Evolutionary conservation across 2,329 filamentous ascomycete species (phyloP), one percentile per base, ranked within the genome.

Genomic region (Cladophialophora yegresii): DNA sequence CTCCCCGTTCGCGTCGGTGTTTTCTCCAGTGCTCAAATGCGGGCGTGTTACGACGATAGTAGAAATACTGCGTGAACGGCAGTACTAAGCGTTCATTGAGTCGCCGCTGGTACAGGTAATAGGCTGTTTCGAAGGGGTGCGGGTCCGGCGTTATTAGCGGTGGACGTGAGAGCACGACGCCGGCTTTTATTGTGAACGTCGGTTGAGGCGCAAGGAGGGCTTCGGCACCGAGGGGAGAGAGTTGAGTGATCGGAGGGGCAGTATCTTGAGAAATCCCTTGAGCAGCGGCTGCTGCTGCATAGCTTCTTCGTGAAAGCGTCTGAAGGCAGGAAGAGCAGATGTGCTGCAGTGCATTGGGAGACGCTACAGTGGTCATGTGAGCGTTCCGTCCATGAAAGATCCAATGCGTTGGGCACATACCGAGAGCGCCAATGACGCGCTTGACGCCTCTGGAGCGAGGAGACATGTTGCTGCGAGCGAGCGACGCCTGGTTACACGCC

Each of bases 81-180:
- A 95, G 84, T 22, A 89, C 87, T 58, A 96, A 84, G 50, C 95
- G 90, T 82, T 99, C 95, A 78, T 98, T 96, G 66, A 99, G 84
- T 13, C 95, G 92, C 73, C 93, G 93, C 81, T 99, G 95, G 81
- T 99, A 99, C 76, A 99, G 92, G 83, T 89, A 96, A 80, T 89
- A 98, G 69, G 93, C 84, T 74, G 92, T 90, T 78, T 99, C 95
- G 78, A 99, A 98, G 12, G 91, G 84, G 36, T 90, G 90, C 60
- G 93, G 87, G 66, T 89, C 83, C 70, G 90, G 89, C 28, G 95
- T 98, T 73, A 99, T 83, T 64, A 96, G 82, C 6, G 95, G 95
- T 54, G 95, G 87, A 30, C 95, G 91, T 53, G 92, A 95, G 68
- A 99, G 87, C 71, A 98, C 86, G 65, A 97, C 83, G 69, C 91